Percentiles rank a stretch among this genome's conserved stretches.
These are phyloP conservation scores for Parachlorella kessleri DNA, from an alignment of 139 green algal genomes.

Conservation along the genomic window DNA sequence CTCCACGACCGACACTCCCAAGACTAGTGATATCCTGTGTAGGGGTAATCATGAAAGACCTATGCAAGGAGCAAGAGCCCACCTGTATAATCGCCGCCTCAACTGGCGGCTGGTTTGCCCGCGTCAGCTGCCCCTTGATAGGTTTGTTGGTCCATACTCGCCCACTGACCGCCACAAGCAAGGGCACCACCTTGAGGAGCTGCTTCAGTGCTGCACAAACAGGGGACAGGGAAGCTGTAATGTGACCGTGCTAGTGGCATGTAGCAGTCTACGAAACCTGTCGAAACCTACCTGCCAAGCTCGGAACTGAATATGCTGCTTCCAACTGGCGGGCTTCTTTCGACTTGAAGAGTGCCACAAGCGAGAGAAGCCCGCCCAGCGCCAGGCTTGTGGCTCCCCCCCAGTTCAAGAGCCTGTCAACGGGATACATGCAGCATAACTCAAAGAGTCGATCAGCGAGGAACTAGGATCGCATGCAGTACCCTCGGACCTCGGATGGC, in stretches of 20 bases:
- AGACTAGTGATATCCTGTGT: too few species aligned
- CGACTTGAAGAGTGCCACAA: slow-evolving; percentile 1
- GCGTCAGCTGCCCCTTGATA: slow-evolving; percentile 24
- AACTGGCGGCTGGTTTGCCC: too few species aligned
- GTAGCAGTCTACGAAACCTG: too few species aligned
- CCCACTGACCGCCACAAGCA: slow-evolving; percentile 40
- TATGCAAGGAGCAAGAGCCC: too few species aligned
- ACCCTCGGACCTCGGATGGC: too few species aligned
- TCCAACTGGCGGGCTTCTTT: slow-evolving; percentile 9
- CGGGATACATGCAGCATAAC: too few species aligned
- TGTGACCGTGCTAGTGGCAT: too few species aligned
- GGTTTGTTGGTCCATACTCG: slow-evolving; percentile 21
- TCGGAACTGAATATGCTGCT: background rate
- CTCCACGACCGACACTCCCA: too few species aligned
- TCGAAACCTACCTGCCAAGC: slow-evolving; percentile 8
- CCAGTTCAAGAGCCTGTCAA: background rate
- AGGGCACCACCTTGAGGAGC: slow-evolving; percentile 20
- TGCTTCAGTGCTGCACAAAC: slow-evolving; percentile 29
- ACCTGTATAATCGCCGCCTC: slow-evolving; percentile 33
- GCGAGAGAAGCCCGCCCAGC: slow-evolving; percentile 12
- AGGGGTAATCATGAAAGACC: too few species aligned
- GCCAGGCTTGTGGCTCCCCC: slow-evolving; percentile 6
- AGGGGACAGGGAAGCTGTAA: too few species aligned
- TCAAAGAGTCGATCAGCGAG: too few species aligned
- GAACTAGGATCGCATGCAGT: too few species aligned